phyloP scores from a whole-genome alignment of 139 green algal genomes.

The Coelastrella sp. region DNA sequence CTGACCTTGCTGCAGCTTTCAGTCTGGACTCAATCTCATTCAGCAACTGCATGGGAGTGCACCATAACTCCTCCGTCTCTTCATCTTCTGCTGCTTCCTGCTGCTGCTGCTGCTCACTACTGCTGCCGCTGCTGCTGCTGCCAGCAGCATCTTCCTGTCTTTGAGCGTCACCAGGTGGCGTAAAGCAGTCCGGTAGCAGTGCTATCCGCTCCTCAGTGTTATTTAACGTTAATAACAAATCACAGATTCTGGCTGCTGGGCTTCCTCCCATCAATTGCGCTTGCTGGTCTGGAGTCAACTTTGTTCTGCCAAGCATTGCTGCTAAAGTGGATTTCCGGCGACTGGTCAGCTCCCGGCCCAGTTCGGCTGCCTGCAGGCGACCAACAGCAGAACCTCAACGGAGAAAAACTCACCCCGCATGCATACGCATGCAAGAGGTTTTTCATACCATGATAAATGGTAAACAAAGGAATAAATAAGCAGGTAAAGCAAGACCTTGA shows the following conservation, averaged over 20 bases:
- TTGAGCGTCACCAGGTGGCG: slow-evolving; percentile 42
- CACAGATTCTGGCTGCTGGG: slow-evolving; percentile 60
- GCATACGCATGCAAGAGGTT: no score
- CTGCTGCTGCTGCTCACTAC: slow-evolving; percentile 34
- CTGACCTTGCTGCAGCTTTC: slow-evolving; percentile 3
- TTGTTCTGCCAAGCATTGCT: slow-evolving; percentile 55
- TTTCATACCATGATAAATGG: no score
- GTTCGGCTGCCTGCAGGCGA: slow-evolving; percentile 52
- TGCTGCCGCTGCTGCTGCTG: slow-evolving; percentile 16
- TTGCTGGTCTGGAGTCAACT: slow-evolving; percentile 60
- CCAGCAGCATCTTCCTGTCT: background rate
- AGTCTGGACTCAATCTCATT: slow-evolving; percentile 58
- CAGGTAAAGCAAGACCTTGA: no score
- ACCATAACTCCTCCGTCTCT: slow-evolving; percentile 60
- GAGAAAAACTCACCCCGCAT: background rate
- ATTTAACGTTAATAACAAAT: slow-evolving; percentile 60
- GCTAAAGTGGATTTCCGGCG: slow-evolving; percentile 57
- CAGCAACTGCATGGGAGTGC: slow-evolving; percentile 63
- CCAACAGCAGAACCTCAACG: background rate
- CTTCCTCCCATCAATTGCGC: slow-evolving; percentile 54
- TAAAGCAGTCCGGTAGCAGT: slow-evolving; percentile 71
- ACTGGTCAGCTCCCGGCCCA: slow-evolving; percentile 48
- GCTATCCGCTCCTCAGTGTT: slow-evolving; percentile 49
- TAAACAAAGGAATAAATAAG: no score
- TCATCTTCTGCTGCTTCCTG: background rate